A percentile compares a stretch with the other conserved stretches of the same genome.
phyloP scores from a whole-genome alignment of 1,139 yeast genomes.

The Meyerozyma smithsonii region DNA sequence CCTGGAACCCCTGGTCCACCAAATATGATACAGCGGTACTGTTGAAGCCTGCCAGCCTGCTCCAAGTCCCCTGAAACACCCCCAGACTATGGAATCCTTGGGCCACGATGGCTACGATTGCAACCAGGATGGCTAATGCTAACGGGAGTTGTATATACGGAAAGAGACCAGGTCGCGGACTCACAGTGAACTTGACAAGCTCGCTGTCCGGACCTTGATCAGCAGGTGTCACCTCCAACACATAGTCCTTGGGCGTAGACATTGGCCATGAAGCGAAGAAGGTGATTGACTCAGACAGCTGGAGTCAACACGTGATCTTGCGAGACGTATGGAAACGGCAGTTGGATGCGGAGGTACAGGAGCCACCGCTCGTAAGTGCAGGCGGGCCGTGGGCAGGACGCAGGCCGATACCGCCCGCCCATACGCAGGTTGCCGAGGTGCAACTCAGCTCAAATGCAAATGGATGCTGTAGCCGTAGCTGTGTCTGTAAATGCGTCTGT shows the following conservation, averaged over 20 bases:
- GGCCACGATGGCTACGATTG: constrained; percentile 2
- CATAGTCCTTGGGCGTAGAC: constrained; percentile 31
- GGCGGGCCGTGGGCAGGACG: too few relatives aligned
- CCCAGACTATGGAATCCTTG: background rate
- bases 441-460: too few relatives aligned
- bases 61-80: constrained; percentile 2
- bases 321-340: background rate
- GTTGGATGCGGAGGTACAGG: background rate
- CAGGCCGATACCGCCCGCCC: too few relatives aligned
- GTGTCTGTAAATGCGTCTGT: too few relatives aligned
- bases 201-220: constrained; percentile 9
- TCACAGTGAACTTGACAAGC: constrained; percentile 20
- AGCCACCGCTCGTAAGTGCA: too few relatives aligned
- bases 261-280: constrained; percentile 10
- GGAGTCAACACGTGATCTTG: constrained; percentile 5
- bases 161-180: constrained; percentile 8
- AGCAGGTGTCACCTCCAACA: constrained; percentile 24
- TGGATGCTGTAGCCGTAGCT: too few relatives aligned
- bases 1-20: background rate
- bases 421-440: too few relatives aligned
- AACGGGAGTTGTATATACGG: constrained; percentile 12
- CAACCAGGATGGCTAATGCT: constrained; percentile 10
- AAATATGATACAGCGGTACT: background rate
- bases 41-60: background rate
- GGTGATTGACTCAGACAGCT: constrained; percentile 1